Evolutionary conservation across 78 protist genomes (phyloP).

Genomic region (Fonticula alba): DNA sequence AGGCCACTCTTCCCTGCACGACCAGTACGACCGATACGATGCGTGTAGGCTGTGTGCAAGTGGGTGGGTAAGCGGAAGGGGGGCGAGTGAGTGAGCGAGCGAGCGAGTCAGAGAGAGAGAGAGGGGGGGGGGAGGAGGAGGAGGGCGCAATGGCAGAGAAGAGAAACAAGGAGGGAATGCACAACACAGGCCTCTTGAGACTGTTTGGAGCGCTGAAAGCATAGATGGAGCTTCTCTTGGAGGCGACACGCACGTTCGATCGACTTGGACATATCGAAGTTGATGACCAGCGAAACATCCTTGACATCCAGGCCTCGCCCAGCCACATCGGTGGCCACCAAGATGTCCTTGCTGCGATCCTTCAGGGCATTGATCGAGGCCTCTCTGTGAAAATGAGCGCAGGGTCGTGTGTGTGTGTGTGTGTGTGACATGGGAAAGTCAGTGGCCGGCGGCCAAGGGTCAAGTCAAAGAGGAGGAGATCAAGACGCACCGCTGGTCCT

Average conservation of each 20-base stretch:
- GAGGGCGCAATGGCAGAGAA: not conserved
- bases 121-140: not conserved
- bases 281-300: slow-evolving; percentile 69
- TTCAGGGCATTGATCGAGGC: slow-evolving; percentile 7
- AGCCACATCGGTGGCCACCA: slow-evolving; percentile 62
- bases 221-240: too few relatives aligned
- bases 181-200: not conserved
- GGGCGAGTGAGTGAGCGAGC: too few relatives aligned
- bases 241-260: slow-evolving; percentile 19
- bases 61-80: too few relatives aligned
- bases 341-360: slow-evolving; percentile 13
- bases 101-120: too few relatives aligned
- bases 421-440: not conserved
- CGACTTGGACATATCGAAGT: slow-evolving; percentile 74
- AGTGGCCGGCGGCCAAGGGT: not conserved
- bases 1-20: slow-evolving; percentile 78
- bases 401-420: not conserved
- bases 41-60: slow-evolving; percentile 68
- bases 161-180: not conserved
- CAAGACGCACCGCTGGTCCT: slow-evolving; percentile 21
- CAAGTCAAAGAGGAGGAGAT: not conserved
- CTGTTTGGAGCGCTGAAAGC: too few relatives aligned
- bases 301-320: slow-evolving; percentile 69
- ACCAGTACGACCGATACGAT: slow-evolving; percentile 89
- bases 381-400: not conserved